These are phyloP conservation scores for Aulographum hederae DNA, from an alignment of 2,329 filamentous ascomycete species.

Conservation along the genomic window DNA sequence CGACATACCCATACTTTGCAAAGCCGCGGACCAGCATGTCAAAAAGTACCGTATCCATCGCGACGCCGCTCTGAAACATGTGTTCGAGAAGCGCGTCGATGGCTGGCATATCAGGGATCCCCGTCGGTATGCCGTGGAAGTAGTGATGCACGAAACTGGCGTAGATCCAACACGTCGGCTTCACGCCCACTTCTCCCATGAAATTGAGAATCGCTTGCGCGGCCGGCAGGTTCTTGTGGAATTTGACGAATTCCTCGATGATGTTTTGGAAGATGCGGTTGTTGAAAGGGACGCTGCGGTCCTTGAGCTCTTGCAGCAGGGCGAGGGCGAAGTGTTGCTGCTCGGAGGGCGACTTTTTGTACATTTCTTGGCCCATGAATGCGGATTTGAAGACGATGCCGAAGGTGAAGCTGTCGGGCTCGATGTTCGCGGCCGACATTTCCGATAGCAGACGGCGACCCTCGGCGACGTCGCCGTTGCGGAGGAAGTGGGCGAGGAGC, in stretches of 20 bases:
- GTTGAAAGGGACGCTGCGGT: neutral
- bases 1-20: too few relatives aligned
- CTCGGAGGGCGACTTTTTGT: neutral
- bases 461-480: conserved; percentile 27
- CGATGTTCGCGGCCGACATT: conserved; percentile 39
- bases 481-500: conserved; percentile 43
- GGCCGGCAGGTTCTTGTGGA: neutral
- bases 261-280: neutral
- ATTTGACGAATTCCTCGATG: neutral
- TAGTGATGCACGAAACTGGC: neutral
- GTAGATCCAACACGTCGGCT: neutral
- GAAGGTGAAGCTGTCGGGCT: conserved; percentile 51
- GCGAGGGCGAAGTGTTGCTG: neutral
- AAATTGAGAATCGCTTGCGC: neutral
- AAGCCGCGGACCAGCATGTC: neutral
- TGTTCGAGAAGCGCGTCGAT: neutral
- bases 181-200: neutral
- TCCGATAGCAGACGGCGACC: conserved; percentile 33
- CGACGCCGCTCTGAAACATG: neutral
- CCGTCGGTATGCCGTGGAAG: neutral
- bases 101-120: neutral
- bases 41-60: neutral
- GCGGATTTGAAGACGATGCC: conserved; percentile 49
- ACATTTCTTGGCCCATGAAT: conserved; percentile 12
- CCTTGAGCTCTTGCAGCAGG: neutral